A percentile compares a stretch with the other conserved stretches of the same genome.
phyloP scores from a whole-genome alignment of 2,329 filamentous ascomycete species.

The Paecilomyces niveus region DNA sequence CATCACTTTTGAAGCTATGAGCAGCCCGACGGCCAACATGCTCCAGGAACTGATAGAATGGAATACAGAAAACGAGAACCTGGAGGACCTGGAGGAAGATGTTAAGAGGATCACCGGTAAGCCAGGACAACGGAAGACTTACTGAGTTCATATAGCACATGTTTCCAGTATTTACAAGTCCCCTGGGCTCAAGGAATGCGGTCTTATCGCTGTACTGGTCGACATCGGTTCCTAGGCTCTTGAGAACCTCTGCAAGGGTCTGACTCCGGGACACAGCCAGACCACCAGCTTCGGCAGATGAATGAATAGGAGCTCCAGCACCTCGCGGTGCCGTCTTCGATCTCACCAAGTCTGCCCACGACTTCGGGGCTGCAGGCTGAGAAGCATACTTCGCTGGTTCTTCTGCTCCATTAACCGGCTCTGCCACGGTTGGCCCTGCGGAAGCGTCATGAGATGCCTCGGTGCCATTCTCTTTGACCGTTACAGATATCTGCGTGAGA shows the following conservation, averaged over 20 bases:
- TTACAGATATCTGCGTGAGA: conserved; percentile 15
- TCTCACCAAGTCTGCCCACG: conserved; percentile 63
- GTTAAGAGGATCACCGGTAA: conserved; percentile 25
- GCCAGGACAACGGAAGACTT: conserved; percentile 34
- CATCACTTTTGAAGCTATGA: conserved; percentile 92
- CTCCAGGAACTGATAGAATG: conserved; percentile 91
- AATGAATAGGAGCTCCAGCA: conserved; percentile 20
- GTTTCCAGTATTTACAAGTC: conserved; percentile 93
- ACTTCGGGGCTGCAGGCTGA: conserved; percentile 47
- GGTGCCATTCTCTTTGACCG: conserved; percentile 20
- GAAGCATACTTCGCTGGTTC: conserved; percentile 32
- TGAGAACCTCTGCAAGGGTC: conserved; percentile 70
- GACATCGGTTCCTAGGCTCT: conserved; percentile 61
- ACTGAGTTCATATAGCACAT: conserved; percentile 99
- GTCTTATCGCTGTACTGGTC: conserved; percentile 54
- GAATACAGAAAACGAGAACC: conserved; percentile 86
- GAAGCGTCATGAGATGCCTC: conserved; percentile 5
- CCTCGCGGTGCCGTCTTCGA: conserved; percentile 35
- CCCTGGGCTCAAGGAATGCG: conserved; percentile 82
- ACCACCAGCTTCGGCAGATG: conserved; percentile 29
- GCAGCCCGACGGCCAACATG: conserved; percentile 75
- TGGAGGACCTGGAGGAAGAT: conserved; percentile 65
- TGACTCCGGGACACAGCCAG: conserved; percentile 44
- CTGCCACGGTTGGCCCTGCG: conserved; percentile 1
- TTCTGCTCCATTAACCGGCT: conserved; percentile 13